phyloP scores from a whole-genome alignment of 2,329 filamentous ascomycete species.

The Eurotiales sp. region DNA sequence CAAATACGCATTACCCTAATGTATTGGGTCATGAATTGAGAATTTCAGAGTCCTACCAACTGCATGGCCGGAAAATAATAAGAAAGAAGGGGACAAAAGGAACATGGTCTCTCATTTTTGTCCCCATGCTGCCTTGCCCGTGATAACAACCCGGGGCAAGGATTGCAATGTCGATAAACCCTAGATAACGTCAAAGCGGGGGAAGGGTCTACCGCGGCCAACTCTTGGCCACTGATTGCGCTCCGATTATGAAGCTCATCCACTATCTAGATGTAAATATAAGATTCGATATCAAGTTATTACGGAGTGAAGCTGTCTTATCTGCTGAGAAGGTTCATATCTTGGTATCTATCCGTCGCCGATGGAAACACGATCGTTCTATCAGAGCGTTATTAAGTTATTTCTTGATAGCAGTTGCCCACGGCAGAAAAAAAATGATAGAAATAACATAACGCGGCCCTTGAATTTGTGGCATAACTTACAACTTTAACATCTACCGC shows the following conservation, averaged over 20 bases:
- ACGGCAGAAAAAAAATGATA: neutral
- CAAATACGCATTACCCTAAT: too few relatives aligned
- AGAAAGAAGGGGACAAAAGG: neutral
- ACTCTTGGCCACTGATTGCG: slow-evolving; percentile 1
- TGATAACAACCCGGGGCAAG: neutral
- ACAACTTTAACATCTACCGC: neutral
- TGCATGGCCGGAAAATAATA: neutral
- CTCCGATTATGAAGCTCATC: neutral
- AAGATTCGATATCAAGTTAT: neutral
- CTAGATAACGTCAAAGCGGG: neutral
- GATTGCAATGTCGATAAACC: neutral
- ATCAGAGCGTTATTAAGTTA: neutral
- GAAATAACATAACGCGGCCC: neutral
- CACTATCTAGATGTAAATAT: neutral
- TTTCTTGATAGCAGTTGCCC: neutral
- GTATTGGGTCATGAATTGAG: too few relatives aligned
- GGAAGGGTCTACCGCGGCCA: neutral
- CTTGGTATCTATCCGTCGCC: neutral
- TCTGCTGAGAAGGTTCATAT: neutral
- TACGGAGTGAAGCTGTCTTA: neutral
- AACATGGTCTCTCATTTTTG: too few relatives aligned
- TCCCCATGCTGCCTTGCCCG: neutral
- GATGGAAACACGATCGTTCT: neutral
- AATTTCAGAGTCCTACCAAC: too few relatives aligned
- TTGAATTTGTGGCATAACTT: neutral